These are phyloP conservation scores for Parasarocladium wereldwijsianum DNA, from an alignment of 2,329 filamentous ascomycete species.

Conservation along the genomic window DNA sequence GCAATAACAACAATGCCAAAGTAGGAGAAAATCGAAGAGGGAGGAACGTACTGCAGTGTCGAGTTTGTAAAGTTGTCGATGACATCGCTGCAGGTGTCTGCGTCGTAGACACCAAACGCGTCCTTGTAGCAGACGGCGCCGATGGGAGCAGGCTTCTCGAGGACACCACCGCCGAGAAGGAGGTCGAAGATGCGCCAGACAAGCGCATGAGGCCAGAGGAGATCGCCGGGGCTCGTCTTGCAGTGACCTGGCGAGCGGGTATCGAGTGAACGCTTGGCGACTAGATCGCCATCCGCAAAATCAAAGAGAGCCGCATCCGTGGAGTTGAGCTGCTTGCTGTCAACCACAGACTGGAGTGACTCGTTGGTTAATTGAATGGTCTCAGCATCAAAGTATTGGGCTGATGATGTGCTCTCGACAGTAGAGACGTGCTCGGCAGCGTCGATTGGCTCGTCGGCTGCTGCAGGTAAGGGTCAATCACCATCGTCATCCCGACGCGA, in stretches of 20 bases:
- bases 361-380: conserved; percentile 1
- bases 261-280: neutral
- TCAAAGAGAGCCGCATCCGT: conserved; percentile 1
- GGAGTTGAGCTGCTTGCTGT: neutral
- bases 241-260: conserved; percentile 5
- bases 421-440: neutral
- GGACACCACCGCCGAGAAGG: conserved; percentile 13
- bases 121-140: conserved; percentile 17
- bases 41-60: neutral
- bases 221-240: conserved; percentile 14
- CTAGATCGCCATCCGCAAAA: neutral
- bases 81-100: conserved; percentile 10
- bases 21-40: neutral
- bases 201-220: conserved; percentile 10
- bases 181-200: conserved; percentile 18
- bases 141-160: conserved; percentile 16
- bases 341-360: conserved; percentile 1
- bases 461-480: neutral
- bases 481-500: neutral
- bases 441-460: conserved; percentile 1
- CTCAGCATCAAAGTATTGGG: neutral
- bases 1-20: too few species aligned
- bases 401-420: neutral
- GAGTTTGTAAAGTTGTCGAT: conserved; percentile 9
- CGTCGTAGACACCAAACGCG: conserved; percentile 9